phyloP scores from a whole-genome alignment of 306 rosid species.

The Rubus idaeus region DNA sequence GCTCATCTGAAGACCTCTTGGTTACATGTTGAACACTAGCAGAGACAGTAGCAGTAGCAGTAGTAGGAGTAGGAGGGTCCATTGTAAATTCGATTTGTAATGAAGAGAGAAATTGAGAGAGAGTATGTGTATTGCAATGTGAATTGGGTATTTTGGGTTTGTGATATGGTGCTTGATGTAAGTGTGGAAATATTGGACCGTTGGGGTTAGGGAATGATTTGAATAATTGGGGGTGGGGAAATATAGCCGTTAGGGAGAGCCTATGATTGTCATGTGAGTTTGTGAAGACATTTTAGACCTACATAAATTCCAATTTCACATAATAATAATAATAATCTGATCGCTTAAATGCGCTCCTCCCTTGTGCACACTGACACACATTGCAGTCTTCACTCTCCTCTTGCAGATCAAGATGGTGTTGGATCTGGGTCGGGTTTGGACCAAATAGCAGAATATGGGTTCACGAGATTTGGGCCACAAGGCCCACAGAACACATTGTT shows the following conservation, averaged over 20 bases:
- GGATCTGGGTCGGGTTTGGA: neutral
- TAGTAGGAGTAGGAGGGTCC: constrained; percentile 36
- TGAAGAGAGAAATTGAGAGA: neutral
- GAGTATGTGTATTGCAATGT: neutral
- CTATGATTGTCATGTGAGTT: constrained; percentile 18
- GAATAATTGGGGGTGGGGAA: constrained; percentile 22
- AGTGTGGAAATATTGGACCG: constrained; percentile 39
- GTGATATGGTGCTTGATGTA: constrained; percentile 5
- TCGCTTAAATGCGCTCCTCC: neutral
- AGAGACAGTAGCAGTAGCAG: neutral
- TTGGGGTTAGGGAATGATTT: constrained; percentile 28
- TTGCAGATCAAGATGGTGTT: neutral
- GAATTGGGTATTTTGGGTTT: neutral
- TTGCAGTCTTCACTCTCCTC: neutral
- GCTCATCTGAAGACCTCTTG: constrained; percentile 81
- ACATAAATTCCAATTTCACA: constrained; percentile 12
- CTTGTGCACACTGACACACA: neutral
- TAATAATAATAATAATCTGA: neutral
- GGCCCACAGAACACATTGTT: neutral
- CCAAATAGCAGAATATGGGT: neutral
- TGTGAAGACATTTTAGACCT: neutral
- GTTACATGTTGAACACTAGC: constrained; percentile 62
- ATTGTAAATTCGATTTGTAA: constrained; percentile 25
- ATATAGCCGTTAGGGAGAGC: constrained; percentile 41
- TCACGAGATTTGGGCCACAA: neutral